Evolutionary conservation across 108 stramenopile genomes (phyloP).

Genomic region (Skeletonema potamos): DNA sequence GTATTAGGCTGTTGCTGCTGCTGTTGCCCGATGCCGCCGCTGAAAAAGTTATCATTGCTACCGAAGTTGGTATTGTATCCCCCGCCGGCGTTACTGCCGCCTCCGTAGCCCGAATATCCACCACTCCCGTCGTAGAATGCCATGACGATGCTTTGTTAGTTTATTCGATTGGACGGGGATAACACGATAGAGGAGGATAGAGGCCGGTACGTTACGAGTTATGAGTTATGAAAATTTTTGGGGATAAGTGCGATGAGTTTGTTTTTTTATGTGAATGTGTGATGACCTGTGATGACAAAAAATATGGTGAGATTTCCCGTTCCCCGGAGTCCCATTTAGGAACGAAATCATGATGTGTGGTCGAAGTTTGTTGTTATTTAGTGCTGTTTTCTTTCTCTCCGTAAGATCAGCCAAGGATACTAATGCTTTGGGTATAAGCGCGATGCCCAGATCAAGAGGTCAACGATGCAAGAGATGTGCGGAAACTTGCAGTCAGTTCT

Average conservation of each 20-base stretch:
- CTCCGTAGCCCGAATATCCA: conserved; percentile 32
- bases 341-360: too few relatives aligned
- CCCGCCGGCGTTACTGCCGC: conserved; percentile 16
- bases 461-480: conserved; percentile 45
- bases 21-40: conserved; percentile 48
- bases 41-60: conserved; percentile 30
- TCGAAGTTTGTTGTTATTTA: too few relatives aligned
- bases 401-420: background rate
- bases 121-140: conserved; percentile 30
- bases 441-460: background rate
- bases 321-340: background rate
- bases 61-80: conserved; percentile 7
- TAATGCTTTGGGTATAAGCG: background rate
- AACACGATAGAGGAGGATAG: too few relatives aligned
- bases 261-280: too few relatives aligned
- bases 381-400: too few relatives aligned
- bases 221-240: too few relatives aligned
- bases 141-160: background rate
- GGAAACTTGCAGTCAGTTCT: conserved; percentile 56
- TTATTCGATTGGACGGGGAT: too few relatives aligned
- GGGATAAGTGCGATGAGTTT: too few relatives aligned
- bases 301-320: too few relatives aligned
- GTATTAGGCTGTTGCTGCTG: conserved; percentile 24
- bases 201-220: too few relatives aligned
- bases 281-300: too few relatives aligned